Percentiles rank a stretch among this genome's conserved stretches.
These are phyloP conservation scores for Wallacemonas rigidus DNA, from an alignment of 208 protist species.

Conservation along the genomic window DNA sequence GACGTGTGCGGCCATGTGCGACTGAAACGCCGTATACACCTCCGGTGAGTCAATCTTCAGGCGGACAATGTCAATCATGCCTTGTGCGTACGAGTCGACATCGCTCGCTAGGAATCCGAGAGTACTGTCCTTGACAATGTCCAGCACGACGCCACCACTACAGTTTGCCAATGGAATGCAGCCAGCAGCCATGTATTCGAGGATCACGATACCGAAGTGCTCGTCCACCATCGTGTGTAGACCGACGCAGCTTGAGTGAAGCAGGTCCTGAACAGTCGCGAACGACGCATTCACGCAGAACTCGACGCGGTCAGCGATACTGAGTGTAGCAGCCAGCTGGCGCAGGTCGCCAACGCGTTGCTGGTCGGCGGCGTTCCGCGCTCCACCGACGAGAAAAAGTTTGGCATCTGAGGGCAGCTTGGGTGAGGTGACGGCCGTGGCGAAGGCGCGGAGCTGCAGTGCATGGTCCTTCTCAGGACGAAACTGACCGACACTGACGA, in stretches of 20 bases:
- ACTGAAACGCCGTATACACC: conserved; percentile 39
- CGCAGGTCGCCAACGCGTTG: conserved; percentile 60
- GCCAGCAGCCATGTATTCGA: conserved; percentile 96
- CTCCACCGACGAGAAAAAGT: conserved; percentile 90
- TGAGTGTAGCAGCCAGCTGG: conserved; percentile 38
- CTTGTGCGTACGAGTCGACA: conserved; percentile 84
- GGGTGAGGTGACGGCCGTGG: conserved; percentile 23
- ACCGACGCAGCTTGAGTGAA: conserved; percentile 77
- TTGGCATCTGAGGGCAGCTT: conserved; percentile 40
- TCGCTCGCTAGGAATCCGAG: conserved; percentile 89
- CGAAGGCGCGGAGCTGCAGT: conserved; percentile 93
- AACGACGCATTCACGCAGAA: conserved; percentile 69
- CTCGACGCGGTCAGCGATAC: conserved; percentile 60
- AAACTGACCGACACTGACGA: conserved; percentile 97
- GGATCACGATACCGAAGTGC: conserved; percentile 99
- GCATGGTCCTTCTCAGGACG: conserved; percentile 98
- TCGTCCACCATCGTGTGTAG: conserved; percentile 99
- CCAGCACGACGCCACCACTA: conserved; percentile 93
- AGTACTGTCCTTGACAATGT: conserved; percentile 87
- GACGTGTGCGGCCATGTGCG: conserved; percentile 33
- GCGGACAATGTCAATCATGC: conserved; percentile 56
- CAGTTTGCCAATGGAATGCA: conserved; percentile 93
- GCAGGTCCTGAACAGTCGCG: conserved; percentile 37
- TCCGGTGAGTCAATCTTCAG: conserved; percentile 33
- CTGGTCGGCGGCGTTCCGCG: conserved; percentile 79